These are phyloP conservation scores for Colletotrichum noveboracense DNA, from an alignment of 2,329 filamentous ascomycete species.

Conservation along the genomic window DNA sequence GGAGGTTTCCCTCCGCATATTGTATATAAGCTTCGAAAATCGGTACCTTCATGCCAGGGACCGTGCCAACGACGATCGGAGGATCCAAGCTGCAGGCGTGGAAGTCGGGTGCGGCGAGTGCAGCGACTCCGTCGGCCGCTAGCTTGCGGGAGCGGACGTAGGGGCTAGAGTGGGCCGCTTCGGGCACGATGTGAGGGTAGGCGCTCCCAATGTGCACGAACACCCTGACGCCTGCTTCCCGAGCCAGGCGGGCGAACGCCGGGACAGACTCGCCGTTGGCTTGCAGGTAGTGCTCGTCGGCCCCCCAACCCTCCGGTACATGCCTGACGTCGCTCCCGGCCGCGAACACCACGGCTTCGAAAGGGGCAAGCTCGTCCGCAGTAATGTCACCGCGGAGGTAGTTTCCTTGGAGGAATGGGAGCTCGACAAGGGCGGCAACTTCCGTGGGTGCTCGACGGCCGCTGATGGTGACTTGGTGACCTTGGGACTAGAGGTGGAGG, in stretches of 20 bases:
- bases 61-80: conserved; percentile 1
- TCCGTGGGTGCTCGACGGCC: not conserved
- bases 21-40: not conserved
- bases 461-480: not conserved
- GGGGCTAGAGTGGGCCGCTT: not conserved
- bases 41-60: not conserved
- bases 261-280: conserved; percentile 3
- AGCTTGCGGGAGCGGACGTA: conserved; percentile 10
- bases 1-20: not conserved
- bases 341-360: conserved; percentile 8
- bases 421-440: not conserved
- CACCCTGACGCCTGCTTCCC: not conserved
- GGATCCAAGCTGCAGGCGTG: conserved; percentile 4
- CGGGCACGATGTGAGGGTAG: not conserved
- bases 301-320: not conserved
- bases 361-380: not conserved
- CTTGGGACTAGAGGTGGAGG: not conserved
- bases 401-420: not conserved
- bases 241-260: not conserved
- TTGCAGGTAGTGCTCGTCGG: not conserved
- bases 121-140: not conserved
- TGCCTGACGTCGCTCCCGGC: conserved; percentile 13
- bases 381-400: not conserved
- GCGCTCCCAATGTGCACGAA: conserved; percentile 13
- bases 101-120: not conserved